phyloP scores from a whole-genome alignment of 345 rosid species.

The Populus alba region DNA sequence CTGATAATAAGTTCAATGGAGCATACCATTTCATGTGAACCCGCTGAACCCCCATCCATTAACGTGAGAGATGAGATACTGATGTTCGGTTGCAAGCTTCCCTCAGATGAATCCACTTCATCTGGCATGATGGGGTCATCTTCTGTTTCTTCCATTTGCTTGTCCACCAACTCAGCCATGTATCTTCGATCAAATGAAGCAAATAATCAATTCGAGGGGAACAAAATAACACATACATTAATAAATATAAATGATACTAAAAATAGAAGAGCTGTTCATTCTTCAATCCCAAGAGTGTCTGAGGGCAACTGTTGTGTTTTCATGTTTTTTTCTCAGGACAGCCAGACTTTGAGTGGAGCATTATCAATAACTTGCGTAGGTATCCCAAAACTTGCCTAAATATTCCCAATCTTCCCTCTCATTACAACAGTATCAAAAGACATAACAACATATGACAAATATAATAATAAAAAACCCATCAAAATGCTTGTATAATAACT shows the following conservation, averaged over 20 bases:
- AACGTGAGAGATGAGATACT: background rate
- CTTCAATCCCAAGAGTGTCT: background rate
- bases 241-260: background rate
- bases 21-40: background rate
- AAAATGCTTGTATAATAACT: no score
- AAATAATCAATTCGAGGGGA: background rate
- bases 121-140: background rate
- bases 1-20: background rate
- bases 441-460: background rate
- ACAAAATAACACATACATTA: background rate
- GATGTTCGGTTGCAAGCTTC: background rate
- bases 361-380: background rate
- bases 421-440: background rate
- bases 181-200: conserved; percentile 5
- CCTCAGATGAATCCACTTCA: background rate
- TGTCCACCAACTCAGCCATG: background rate
- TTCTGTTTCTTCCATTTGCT: background rate
- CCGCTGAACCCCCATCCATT: no score
- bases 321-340: background rate
- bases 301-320: background rate
- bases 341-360: background rate
- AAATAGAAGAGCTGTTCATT: background rate
- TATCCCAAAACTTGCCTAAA: no score
- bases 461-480: background rate
- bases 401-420: background rate